phyloP scores from a whole-genome alignment of 1,284 basidiomycete species.

The Cryptococcus sp. region DNA sequence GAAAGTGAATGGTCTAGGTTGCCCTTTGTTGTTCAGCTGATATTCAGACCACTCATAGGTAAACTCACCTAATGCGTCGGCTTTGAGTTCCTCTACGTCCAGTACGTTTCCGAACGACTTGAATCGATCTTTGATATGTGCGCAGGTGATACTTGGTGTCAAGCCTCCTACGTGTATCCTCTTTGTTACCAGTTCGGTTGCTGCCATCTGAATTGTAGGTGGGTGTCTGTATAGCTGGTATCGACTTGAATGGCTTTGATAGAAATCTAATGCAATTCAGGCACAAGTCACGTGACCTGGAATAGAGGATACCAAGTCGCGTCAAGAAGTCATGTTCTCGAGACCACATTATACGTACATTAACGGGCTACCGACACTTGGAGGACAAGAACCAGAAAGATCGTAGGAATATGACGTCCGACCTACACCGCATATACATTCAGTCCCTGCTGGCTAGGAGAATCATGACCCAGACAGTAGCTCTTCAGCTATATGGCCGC shows the following conservation, averaged over 20 bases:
- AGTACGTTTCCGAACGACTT: constrained; percentile 38
- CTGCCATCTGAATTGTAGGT: no score
- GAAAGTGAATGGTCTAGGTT: constrained; percentile 42
- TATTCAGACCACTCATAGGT: background rate
- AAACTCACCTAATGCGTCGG: constrained; percentile 40
- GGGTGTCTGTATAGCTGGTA: background rate
- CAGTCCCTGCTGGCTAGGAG: constrained; percentile 41
- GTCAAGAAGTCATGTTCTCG: background rate
- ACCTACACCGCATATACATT: constrained; percentile 41
- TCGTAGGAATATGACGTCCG: constrained; percentile 26
- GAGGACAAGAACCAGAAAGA: background rate
- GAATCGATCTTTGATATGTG: constrained; percentile 45
- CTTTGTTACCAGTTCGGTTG: constrained; percentile 25
- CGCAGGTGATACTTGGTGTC: constrained; percentile 37
- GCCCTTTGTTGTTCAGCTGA: constrained; percentile 20
- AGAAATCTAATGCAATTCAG: background rate
- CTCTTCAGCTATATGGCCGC: constrained; percentile 41
- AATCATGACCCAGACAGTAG: constrained; percentile 29
- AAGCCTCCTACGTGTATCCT: constrained; percentile 45
- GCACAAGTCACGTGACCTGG: background rate
- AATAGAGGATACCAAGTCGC: background rate
- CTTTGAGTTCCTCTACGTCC: constrained; percentile 35
- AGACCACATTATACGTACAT: background rate
- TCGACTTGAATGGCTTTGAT: no score
- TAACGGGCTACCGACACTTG: background rate